Evolutionary conservation across 768 basidiomycete species (phyloP).

Genomic region (Naganishia antarctica): DNA sequence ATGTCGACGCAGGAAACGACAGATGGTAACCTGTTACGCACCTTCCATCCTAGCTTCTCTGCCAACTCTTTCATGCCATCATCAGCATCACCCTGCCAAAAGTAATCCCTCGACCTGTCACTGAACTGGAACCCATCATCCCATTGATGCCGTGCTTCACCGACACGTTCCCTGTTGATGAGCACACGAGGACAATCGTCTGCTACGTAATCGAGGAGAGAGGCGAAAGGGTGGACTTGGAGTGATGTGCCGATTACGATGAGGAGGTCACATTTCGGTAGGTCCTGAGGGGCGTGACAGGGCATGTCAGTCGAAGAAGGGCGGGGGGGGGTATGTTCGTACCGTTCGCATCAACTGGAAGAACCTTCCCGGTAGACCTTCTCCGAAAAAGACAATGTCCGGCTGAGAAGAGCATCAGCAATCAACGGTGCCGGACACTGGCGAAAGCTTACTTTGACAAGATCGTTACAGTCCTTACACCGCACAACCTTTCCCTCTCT

Average conservation of each 20-base stretch:
- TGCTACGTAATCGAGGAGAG: slow-evolving; percentile 60
- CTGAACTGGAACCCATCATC: slow-evolving; percentile 65
- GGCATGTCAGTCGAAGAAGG: background rate
- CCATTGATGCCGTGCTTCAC: slow-evolving; percentile 54
- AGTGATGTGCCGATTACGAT: slow-evolving; percentile 89
- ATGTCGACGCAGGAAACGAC: background rate
- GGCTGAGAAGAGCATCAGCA: slow-evolving; percentile 61
- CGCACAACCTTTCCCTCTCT: slow-evolving; percentile 61
- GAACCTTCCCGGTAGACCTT: slow-evolving; percentile 65
- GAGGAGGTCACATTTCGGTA: slow-evolving; percentile 72
- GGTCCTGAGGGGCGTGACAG: slow-evolving; percentile 34
- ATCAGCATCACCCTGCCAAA: slow-evolving; percentile 52
- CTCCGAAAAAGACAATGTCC: slow-evolving; percentile 91
- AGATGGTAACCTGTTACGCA: background rate
- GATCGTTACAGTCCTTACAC: slow-evolving; percentile 53
- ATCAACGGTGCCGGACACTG: background rate
- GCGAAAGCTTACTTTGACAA: slow-evolving; percentile 26
- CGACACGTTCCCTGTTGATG: slow-evolving; percentile 79
- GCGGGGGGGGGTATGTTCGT: background rate
- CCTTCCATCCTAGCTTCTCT: slow-evolving; percentile 65
- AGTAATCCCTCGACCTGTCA: slow-evolving; percentile 46
- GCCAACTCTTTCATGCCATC: slow-evolving; percentile 61
- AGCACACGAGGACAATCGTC: slow-evolving; percentile 70
- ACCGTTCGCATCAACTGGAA: slow-evolving; percentile 54
- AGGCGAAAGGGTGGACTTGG: slow-evolving; percentile 69